Base-by-base conservation (phyloP, 148 eudicot species). In the Salicornia ramosissima region DNA sequence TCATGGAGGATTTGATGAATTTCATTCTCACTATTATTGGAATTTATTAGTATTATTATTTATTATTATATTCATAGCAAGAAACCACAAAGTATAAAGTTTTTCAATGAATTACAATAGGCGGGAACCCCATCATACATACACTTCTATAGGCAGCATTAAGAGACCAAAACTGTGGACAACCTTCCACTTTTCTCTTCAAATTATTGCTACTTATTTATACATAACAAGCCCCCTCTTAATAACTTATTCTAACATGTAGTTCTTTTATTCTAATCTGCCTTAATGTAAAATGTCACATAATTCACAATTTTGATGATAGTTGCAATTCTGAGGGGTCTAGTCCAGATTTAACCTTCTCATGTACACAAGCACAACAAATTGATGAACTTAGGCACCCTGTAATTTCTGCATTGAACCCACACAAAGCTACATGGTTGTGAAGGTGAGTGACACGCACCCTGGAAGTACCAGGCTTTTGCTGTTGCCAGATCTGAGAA, bases 121-220 rank as follows among this genome's bases (percentile, higher is more conserved):
- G 2, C 31, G 13, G 4, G 12, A 63, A 29, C 30, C 31, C 31
- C 47, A 34, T 36, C 26, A 63, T 40, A 34, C 63, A 55, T 55
- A 39, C 45, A 67, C 10, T 25, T 16, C 10, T 64, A 5, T 28
- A 10, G 22, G 63, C 26, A 42, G 16, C 70, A 19, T 31, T 46
- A 31, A 0, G 19, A 42, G 64, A 26, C 67, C 69, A 71, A 77
- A 67, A 47, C 43, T 54, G 73, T 45, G 69, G 59, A 52, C 49
- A 25, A 67, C 15, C 50, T 52, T 45, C 36, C 36, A 9, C 54
- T 29, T 30, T 60, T n/a, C 46, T 58, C 67, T 56, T 45, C 57
- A 5, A n/a, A 52, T 40, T 21, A 59, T 51, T 14, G 63, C 46
- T 50, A 42, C 21, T 67, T 67, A 50, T 61, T 77, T 67, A 68